These are phyloP conservation scores for Paradendryphiella salina DNA, from an alignment of 2,329 filamentous ascomycete species.

Conservation along the genomic window DNA sequence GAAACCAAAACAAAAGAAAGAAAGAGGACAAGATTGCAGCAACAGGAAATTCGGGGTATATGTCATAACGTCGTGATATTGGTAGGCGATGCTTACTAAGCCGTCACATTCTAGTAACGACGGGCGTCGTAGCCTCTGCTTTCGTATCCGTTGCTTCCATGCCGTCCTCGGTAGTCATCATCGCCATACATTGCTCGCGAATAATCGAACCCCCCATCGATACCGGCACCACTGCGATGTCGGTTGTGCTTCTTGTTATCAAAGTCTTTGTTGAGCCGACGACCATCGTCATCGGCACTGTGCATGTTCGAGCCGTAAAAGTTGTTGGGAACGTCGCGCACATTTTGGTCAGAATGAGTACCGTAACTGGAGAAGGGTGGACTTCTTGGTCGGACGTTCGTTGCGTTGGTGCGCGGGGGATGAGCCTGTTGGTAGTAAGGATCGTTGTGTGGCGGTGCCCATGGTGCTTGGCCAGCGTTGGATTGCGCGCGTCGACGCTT, in stretches of 20 bases:
- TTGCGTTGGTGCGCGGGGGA: conserved; percentile 30
- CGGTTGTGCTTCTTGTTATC: conserved; percentile 35
- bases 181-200: conserved; percentile 38
- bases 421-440: conserved; percentile 25
- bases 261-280: conserved; percentile 36
- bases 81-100: not conserved
- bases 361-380: conserved; percentile 43
- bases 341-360: conserved; percentile 40
- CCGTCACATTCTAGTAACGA: conserved; percentile 28
- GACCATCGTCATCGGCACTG: conserved; percentile 38
- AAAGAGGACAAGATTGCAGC: not conserved
- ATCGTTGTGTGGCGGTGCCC: conserved; percentile 28
- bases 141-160: conserved; percentile 35
- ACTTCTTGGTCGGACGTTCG: conserved; percentile 35
- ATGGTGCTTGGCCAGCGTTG: conserved; percentile 37
- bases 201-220: conserved; percentile 34
- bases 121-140: conserved; percentile 36
- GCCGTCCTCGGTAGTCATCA: conserved; percentile 35
- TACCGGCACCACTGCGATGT: conserved; percentile 30
- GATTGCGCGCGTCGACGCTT: conserved; percentile 41
- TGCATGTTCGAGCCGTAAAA: conserved; percentile 42
- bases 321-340: conserved; percentile 36
- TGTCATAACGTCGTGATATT: conserved; percentile 9
- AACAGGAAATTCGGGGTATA: conserved; percentile 6
- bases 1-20: not conserved